A percentile compares a stretch with the other conserved stretches of the same genome.
Conservation (phyloP, 2,329 filamentous ascomycete species). For the Penicillium sp. region DNA sequence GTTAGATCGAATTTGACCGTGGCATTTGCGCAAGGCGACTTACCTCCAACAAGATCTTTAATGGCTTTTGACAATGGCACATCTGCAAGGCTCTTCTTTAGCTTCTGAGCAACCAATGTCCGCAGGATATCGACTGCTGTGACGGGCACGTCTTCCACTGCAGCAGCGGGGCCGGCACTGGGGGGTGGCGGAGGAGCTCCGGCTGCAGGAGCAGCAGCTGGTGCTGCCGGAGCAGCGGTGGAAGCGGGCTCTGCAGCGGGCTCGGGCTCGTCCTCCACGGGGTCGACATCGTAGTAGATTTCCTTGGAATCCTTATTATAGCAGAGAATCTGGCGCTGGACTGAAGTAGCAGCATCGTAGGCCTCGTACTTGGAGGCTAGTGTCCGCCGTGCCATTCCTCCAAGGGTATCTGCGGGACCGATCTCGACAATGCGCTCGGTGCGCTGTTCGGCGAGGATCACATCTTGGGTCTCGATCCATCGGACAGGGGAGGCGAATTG, state of each 20-base stretch:
- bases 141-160: conserved; percentile 82
- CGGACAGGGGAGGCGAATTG: conserved; percentile 97
- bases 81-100: conserved; percentile 89
- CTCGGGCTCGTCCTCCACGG: conserved; percentile 83
- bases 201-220: conserved; percentile 51
- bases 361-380: conserved; percentile 97
- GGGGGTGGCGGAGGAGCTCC: conserved; percentile 59
- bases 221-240: conserved; percentile 40
- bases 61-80: conserved; percentile 94
- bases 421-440: conserved; percentile 98
- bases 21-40: conserved; percentile 40
- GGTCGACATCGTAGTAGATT: conserved; percentile 98
- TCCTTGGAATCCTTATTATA: conserved; percentile 99
- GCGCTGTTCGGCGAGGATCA: conserved; percentile 92
- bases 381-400: conserved; percentile 95
- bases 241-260: conserved; percentile 38
- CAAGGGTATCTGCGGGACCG: conserved; percentile 92
- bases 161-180: conserved; percentile 79
- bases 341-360: conserved; percentile 93
- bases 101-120: conserved; percentile 88
- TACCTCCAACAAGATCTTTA: conserved; percentile 96
- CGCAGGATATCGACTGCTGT: conserved; percentile 86
- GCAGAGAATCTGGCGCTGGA: conserved; percentile 95
- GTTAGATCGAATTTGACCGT: not conserved
- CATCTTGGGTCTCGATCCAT: conserved; percentile 99